Evolutionary conservation across 148 eudicot genomes (phyloP).

Genomic region (Nyssa sinensis): DNA sequence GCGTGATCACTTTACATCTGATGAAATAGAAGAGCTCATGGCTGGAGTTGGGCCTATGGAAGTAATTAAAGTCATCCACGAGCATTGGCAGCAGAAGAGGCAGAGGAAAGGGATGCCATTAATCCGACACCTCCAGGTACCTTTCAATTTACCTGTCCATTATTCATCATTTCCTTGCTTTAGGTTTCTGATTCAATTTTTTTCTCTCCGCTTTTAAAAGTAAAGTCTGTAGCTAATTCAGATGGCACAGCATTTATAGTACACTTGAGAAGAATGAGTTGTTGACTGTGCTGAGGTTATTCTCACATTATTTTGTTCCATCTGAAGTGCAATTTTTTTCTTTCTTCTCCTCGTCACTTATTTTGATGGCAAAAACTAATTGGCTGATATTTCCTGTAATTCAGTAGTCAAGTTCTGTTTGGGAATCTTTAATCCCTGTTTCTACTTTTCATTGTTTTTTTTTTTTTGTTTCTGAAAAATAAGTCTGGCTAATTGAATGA

Average conservation of each 20-base stretch:
- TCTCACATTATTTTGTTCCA: not conserved
- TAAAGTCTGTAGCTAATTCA: not conserved
- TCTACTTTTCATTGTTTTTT: not conserved
- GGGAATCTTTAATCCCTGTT: not conserved
- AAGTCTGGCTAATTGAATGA: not conserved
- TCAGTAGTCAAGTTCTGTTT: not conserved
- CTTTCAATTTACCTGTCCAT: not conserved
- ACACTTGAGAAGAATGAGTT: not conserved
- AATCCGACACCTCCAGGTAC: slow-evolving; percentile 90
- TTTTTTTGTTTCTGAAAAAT: too few relatives aligned
- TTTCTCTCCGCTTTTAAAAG: too few relatives aligned
- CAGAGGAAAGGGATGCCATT: slow-evolving; percentile 78
- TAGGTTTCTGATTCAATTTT: not conserved
- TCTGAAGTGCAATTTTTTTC: not conserved
- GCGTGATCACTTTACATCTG: slow-evolving; percentile 55
- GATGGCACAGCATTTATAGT: not conserved
- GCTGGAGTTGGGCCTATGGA: slow-evolving; percentile 54
- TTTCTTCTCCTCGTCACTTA: not conserved
- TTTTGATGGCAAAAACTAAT: not conserved
- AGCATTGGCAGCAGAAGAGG: slow-evolving; percentile 80
- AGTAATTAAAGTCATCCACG: slow-evolving; percentile 46
- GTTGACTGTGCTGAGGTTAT: not conserved
- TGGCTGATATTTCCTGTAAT: not conserved
- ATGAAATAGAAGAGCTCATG: slow-evolving; percentile 63
- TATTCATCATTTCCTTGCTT: not conserved